A percentile compares a stretch with the other conserved stretches of the same genome.
Conservation (phyloP, 805 yeast genomes). For the Cyberlindnera xishuangbannaensis region DNA sequence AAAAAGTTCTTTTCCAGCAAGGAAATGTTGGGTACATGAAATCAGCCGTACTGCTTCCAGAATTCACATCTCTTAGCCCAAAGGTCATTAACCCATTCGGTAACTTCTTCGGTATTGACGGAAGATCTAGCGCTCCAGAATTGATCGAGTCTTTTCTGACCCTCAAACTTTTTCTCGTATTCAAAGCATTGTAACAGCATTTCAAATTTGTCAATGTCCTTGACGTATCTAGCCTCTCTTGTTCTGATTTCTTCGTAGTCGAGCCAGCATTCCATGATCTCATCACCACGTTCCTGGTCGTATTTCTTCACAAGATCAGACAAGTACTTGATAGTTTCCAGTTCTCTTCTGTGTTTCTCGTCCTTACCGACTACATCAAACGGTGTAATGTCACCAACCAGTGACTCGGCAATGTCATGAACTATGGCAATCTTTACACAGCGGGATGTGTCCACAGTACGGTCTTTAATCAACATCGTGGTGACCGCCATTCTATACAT, state of each 20-base stretch:
- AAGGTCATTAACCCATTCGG: slow-evolving; percentile 59
- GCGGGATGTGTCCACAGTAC: slow-evolving; percentile 51
- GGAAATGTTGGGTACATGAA: not conserved
- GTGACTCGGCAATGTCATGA: slow-evolving; percentile 91
- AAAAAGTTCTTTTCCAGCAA: no score
- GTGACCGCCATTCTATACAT: slow-evolving; percentile 92
- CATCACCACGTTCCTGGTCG: slow-evolving; percentile 54
- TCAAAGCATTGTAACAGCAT: slow-evolving; percentile 77
- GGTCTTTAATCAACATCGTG: slow-evolving; percentile 56
- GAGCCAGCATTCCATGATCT: slow-evolving; percentile 68
- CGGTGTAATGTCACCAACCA: slow-evolving; percentile 95
- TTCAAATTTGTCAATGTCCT: slow-evolving; percentile 91
- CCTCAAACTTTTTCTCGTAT: slow-evolving; percentile 65
- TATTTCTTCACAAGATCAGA: slow-evolving; percentile 57
- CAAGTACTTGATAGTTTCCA: slow-evolving; percentile 62
- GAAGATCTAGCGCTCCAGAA: slow-evolving; percentile 57
- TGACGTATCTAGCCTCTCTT: slow-evolving; percentile 82
- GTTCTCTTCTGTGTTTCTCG: slow-evolving; percentile 84
- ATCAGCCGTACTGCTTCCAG: slow-evolving; percentile 26
- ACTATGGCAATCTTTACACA: slow-evolving; percentile 84
- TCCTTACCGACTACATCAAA: slow-evolving; percentile 61
- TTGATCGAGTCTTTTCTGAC: slow-evolving; percentile 55
- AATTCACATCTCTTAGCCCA: slow-evolving; percentile 39
- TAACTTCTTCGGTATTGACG: slow-evolving; percentile 69
- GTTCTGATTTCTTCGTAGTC: slow-evolving; percentile 85